Base-by-base conservation (phyloP, 345 rosid genomes). In the Euclidium syriacum region DNA sequence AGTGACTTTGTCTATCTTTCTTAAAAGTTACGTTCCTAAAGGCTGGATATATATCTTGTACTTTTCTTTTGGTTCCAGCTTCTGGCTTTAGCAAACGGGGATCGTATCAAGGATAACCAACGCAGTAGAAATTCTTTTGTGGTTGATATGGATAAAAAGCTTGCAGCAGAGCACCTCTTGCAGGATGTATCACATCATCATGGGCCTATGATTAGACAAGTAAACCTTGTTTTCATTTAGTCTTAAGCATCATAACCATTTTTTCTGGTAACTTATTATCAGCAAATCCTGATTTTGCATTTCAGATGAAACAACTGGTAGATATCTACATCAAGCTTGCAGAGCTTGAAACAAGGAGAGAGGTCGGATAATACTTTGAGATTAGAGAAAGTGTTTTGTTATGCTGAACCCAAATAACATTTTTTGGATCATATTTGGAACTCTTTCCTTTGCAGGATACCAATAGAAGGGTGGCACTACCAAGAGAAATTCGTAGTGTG, bases 311-410 rank as follows among this genome's bases (percentile, higher is more conserved):
- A 75, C 94, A 89, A 72, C 82, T 92, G 91, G 98, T 89, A 67
- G 98, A 92, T 63, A 76, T 89, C 54, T 92, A 92, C 64, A 92
- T 92, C 73, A 92, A 85, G 76, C 94, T 92, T 68, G 98, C 98
- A 39, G 96, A 92, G 71, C 85, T 89, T 52, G 98, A 92, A 75
- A 89, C 94, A 48, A 83, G 80, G 77, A 92, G 86, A 85, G 96
- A 92, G 98, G 98, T 92, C 61, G 22, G 57, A 62, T 62, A 10
- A 15, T 62, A 22, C 26, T 81, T 64, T 60, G 36, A 51, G 17
- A 15, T 26, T 32, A 41, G 46, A 18, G 38, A 23, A 63, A 48
- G 33, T 32, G 11, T 64, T 36, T 64, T 49, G 39, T 49, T 24
- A 17, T 49, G 26, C 41, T 48, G 65, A 50, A 41, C 49, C 18